Evolutionary conservation across 2,329 filamentous ascomycete species (phyloP), one percentile per base, ranked within the genome.

Genomic region (Pseudogymnoascus sp.): DNA sequence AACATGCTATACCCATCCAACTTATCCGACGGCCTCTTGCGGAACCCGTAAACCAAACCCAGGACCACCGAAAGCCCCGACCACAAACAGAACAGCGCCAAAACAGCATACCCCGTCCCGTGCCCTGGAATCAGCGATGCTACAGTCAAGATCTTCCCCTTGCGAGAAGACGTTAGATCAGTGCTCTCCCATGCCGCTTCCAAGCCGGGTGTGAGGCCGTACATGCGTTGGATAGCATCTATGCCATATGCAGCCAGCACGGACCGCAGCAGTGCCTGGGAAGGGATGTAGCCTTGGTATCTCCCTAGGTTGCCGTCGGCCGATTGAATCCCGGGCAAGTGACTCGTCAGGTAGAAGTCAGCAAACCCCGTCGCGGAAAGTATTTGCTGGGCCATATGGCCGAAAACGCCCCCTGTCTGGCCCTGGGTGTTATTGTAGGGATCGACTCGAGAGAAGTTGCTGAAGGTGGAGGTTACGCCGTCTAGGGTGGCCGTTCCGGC

Each of bases 1-100:
- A 61, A 61, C 37, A 61, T 38, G 18, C 36, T 42, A 46, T 61
- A 61, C 8, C 60, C 60, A 61, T 61, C 60, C 14, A 61, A 28
- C 60, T 23, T 42, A 16, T 61, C 60, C 14, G 60, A 23, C 16
- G 37, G 28, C 37, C 37, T 38, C 36, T 61, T 61, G 9, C 60
- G 31, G 23, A 61, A 61, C 23, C 60, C 60, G 12, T 61, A 61
- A 7, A 61, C 16, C 23, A 43, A 16, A 6, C 60, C 23, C 31
- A 61, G 21, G 9, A n/a, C 18, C 16, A 43, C 34, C 37, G 37
- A 61, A 43, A 38, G 21, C 37, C 2, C 60, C 12, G 60, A 38
- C 60, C 60, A 61, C 18, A 61, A 3, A 18, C 34, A 61, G 6
- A 61, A 28, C 23, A 61, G 60, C 37, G 16, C 28, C 60, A 61